These are phyloP conservation scores for Hyaloscypha bicolor DNA, from an alignment of 495 filamentous ascomycete species.

Conservation along the genomic window DNA sequence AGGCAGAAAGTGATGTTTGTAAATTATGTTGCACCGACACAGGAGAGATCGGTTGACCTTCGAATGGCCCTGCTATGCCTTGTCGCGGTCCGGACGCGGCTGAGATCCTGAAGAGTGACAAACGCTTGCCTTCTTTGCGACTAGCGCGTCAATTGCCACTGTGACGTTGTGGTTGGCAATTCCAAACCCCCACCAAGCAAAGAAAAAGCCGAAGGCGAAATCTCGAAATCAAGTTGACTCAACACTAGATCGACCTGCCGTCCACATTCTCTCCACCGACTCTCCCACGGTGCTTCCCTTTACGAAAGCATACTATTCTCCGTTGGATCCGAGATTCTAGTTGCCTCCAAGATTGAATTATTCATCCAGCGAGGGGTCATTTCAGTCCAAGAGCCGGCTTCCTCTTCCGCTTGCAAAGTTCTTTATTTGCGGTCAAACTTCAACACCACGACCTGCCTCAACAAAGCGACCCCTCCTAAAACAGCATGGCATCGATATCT, in stretches of 20 bases:
- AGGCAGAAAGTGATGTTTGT: not conserved
- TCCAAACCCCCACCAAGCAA: conserved; percentile 12
- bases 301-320: not conserved
- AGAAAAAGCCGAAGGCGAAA: not conserved
- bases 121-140: not conserved
- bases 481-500: conserved; percentile 57
- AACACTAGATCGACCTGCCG: not conserved
- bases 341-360: not conserved
- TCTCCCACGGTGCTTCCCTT: not conserved
- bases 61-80: not conserved
- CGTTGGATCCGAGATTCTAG: not conserved
- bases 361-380: not conserved
- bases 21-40: not conserved
- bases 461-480: not conserved
- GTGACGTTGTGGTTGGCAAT: conserved; percentile 5
- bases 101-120: not conserved
- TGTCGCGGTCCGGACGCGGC: not conserved
- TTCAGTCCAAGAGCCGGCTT: not conserved
- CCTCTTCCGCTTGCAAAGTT: not conserved
- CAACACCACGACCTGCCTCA: not conserved
- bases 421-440: not conserved
- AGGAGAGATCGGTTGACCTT: not conserved
- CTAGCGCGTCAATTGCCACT: not conserved
- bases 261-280: not conserved
- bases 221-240: not conserved